phyloP scores from a whole-genome alignment of 495 filamentous ascomycete species.

The Pseudomonodictys pantanalensis region DNA sequence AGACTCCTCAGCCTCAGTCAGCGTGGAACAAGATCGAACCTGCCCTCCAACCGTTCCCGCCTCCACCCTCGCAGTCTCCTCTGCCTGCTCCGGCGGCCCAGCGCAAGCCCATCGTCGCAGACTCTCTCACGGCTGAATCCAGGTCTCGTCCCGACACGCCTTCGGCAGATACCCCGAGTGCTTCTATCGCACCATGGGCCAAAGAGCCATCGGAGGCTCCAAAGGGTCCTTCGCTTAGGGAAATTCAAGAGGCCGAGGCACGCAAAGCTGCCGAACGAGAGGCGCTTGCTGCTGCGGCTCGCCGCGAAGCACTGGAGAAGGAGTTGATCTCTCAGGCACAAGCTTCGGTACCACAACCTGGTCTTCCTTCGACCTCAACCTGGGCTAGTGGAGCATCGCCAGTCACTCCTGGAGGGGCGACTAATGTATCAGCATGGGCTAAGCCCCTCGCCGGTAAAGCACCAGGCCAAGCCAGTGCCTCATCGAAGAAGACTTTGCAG shows the following conservation, averaged over 20 bases:
- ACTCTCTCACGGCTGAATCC: constrained; percentile 67
- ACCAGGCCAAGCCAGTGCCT: constrained; percentile 45
- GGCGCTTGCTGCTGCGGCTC: constrained; percentile 74
- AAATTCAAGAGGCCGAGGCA: constrained; percentile 95
- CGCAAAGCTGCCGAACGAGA: constrained; percentile 89
- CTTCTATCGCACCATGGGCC: constrained; percentile 85
- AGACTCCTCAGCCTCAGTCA: constrained; percentile 58
- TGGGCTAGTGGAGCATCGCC: constrained; percentile 78
- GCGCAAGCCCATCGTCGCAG: constrained; percentile 79
- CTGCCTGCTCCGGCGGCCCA: constrained; percentile 84
- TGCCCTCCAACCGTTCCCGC: constrained; percentile 72
- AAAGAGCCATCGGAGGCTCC: constrained; percentile 73
- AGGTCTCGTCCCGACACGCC: constrained; percentile 75
- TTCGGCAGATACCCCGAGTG: constrained; percentile 44
- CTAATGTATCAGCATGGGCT: constrained; percentile 60
- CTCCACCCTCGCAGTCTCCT: constrained; percentile 70
- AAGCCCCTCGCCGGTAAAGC: constrained; percentile 63
- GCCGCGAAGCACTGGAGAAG: constrained; percentile 74
- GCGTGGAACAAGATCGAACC: constrained; percentile 62
- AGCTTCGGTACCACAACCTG: constrained; percentile 59
- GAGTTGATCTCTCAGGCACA: constrained; percentile 72
- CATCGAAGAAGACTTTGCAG: constrained; percentile 82
- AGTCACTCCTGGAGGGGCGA: constrained; percentile 51
- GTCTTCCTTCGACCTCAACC: constrained; percentile 82
- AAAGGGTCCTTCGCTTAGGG: constrained; percentile 89